Evolutionary conservation across 257 asterid species (phyloP), one percentile per base, ranked within the genome.

Genomic region (Solanum commersonii): DNA sequence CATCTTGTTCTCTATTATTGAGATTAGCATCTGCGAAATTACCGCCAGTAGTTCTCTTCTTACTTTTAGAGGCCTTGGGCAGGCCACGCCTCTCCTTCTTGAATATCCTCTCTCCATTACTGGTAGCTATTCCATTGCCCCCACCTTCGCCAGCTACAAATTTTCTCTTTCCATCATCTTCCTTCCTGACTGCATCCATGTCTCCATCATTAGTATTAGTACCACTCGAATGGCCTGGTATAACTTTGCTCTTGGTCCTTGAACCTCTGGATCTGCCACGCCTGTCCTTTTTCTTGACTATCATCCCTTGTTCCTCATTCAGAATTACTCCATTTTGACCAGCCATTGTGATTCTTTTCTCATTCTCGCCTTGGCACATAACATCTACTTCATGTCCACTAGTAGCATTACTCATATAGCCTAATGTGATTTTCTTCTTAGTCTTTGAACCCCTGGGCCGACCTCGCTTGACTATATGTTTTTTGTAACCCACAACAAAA

Each of bases 11-110:
- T 49, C 70, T 22, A 82, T 82, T 82, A 10, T 82, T 82, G 38
- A 82, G 44, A 82, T 82, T 82, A 49, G 71, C 86, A 49, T 49
- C 71, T 29, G 34, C 59, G 20, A 31, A 49, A 20, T 82, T 49
- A 82, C 86, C 5, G 44, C 44, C 34, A 38, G 82, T 85, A 85
- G 44, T 12, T 85, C 42, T 68, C 78, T 85, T 85, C 88, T 88
- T 89, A 29, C n/a, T 87, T 15, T 70, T 42, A n/a, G 91, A 25
- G 73, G 71, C 87, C 71, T 85, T 85, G 67, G 85, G 90, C n/a
- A 87, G 42, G 29, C 82, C 65, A 34, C 81, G 29, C 40, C 67
- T 81, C 68, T 78, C 23, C 84, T 81, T 81, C 68, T 81, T 46
- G 67, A 81, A 81, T 81, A 46, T 27, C 67, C 85, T 46, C 27